A percentile compares a stretch with the other conserved stretches of the same genome.
Evolutionary conservation across 192 early-diverging fungal species (phyloP).

Genomic region (Coemansia sp.): DNA sequence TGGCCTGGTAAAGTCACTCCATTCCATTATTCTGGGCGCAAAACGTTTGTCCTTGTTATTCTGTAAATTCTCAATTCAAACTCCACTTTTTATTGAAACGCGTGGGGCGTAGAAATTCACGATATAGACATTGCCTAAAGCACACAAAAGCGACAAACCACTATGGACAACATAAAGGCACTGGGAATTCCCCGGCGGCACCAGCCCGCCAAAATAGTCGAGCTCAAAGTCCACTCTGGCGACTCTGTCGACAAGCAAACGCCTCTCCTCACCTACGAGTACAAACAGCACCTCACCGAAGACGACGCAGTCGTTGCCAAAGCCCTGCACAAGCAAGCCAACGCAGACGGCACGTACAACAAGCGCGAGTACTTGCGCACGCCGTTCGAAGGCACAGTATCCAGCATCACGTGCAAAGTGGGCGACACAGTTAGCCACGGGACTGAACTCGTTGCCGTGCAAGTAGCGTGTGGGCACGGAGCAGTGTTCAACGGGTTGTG

Average conservation of each 20-base stretch:
- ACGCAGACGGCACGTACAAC: constrained; percentile 24
- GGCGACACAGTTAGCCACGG: constrained; percentile 30
- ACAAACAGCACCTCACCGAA: constrained; percentile 20
- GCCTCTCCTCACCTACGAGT: constrained; percentile 48
- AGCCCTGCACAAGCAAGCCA: constrained; percentile 25
- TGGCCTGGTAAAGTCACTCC: no score
- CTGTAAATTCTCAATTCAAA: not conserved
- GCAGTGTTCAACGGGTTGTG: constrained; percentile 78
- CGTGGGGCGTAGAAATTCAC: not conserved
- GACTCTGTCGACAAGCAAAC: constrained; percentile 27
- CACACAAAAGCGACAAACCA: not conserved
- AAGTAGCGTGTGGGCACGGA: constrained; percentile 70
- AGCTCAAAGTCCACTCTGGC: constrained; percentile 22
- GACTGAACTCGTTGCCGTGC: constrained; percentile 28
- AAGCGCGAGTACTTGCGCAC: constrained; percentile 45
- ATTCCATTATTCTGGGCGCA: not conserved
- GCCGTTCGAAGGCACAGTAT: constrained; percentile 42
- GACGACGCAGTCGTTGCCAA: constrained; percentile 20
- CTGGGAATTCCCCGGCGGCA: constrained; percentile 40
- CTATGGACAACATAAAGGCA: constrained; percentile 38
- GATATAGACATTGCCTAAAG: not conserved
- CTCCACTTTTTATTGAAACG: no score
- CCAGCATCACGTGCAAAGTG: not conserved
- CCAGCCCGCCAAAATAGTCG: constrained; percentile 49
- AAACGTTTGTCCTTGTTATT: not conserved